Conservation (phyloP, 1,284 basidiomycete species). For the Melampsora medusae region DNA sequence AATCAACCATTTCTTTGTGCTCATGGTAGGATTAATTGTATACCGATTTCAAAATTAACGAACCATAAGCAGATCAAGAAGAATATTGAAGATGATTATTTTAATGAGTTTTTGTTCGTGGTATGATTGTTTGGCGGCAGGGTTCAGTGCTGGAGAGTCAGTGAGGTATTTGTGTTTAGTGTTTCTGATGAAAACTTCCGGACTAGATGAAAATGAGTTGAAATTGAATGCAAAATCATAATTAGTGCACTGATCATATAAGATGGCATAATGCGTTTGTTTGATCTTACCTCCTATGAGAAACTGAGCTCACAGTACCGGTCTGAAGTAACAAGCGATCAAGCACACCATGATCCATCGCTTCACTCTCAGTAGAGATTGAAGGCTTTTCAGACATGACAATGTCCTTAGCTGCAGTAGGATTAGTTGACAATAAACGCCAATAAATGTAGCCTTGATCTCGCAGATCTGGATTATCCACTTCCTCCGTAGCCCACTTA, state of each 20-base stretch:
- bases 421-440: constrained; percentile 92
- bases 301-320: constrained; percentile 51
- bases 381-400: constrained; percentile 92
- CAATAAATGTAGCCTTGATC: constrained; percentile 99
- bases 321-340: constrained; percentile 67
- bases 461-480: constrained; percentile 93
- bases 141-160: constrained; percentile 50
- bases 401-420: constrained; percentile 74
- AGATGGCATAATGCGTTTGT: constrained; percentile 38
- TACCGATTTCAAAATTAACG: constrained; percentile 50
- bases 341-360: constrained; percentile 91
- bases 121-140: constrained; percentile 49
- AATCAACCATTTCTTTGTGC: constrained; percentile 88
- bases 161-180: constrained; percentile 49
- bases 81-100: no score
- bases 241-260: constrained; percentile 1
- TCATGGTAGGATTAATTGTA: constrained; percentile 65
- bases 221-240: background rate
- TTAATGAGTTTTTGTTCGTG: constrained; percentile 43
- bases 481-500: constrained; percentile 94
- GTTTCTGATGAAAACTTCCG: constrained; percentile 46
- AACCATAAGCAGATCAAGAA: no score
- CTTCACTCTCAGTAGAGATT: constrained; percentile 95
- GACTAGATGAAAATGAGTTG: constrained; percentile 23
- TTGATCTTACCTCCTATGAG: constrained; percentile 50